Conservation (phyloP, 352 stramenopile species). For the Globisporangium heterothallicum region DNA sequence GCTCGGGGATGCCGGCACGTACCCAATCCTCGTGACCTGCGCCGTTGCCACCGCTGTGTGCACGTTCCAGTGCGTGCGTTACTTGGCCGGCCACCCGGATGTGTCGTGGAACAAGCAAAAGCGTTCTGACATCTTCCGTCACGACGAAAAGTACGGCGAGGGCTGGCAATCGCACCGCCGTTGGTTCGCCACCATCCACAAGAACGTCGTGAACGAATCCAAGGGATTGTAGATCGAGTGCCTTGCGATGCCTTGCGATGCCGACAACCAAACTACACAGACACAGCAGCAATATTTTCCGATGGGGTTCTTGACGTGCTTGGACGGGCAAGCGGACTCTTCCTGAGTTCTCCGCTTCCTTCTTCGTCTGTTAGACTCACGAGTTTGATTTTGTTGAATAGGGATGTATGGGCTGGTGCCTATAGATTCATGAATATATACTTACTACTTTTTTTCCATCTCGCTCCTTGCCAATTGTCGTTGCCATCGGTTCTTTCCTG, state of each 20-base stretch:
- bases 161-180: constrained; percentile 77
- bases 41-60: constrained; percentile 54
- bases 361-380: neutral
- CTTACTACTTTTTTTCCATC: constrained; percentile 9
- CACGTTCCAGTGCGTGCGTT: constrained; percentile 70
- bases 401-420: neutral
- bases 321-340: neutral
- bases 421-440: constrained; percentile 15
- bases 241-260: neutral
- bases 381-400: constrained; percentile 9
- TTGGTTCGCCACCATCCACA: constrained; percentile 57
- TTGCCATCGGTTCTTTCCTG: too few species aligned
- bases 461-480: too few species aligned
- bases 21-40: constrained; percentile 70
- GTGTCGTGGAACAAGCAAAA: constrained; percentile 80
- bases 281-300: constrained; percentile 5
- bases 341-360: neutral
- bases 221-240: constrained; percentile 44
- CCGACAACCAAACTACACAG: constrained; percentile 6
- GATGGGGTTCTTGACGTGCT: neutral
- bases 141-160: constrained; percentile 51
- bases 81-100: constrained; percentile 63
- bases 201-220: constrained; percentile 77
- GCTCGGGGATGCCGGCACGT: constrained; percentile 74
- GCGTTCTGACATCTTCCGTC: constrained; percentile 62